Evolutionary conservation across 2,329 filamentous ascomycete species (phyloP), one percentile per base, ranked within the genome.

Genomic region (Apiospora hydei): DNA sequence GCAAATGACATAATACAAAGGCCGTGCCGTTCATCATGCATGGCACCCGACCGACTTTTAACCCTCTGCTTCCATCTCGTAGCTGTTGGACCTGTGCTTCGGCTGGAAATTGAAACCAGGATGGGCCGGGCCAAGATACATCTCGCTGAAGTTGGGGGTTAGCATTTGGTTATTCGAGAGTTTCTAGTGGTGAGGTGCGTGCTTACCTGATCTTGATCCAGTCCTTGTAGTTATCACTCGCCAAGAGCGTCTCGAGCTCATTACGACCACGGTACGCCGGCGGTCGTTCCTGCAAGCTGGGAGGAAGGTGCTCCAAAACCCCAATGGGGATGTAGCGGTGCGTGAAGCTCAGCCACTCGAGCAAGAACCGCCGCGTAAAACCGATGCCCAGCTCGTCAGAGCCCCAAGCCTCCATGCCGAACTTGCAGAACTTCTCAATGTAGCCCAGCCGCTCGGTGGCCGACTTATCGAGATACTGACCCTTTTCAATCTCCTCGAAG

Each of bases 151-250:
- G 14, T 6, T 2, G 68, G 21, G 38, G 11, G 18, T 6, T 41
- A 47, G 43, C 67, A 70, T 30, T 18, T 11, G 8, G 41, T 16
- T 18, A n/a, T 14, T 18, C 7, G 0, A 8, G n/a, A 30, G 34
- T 24, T 46, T 30, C n/a, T 14, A 10, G 18, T 38, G 34, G 51
- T 69, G 51, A 70, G 14, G 7, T 38, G 26, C 90, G 10, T 30
- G 30, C 90, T 82, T 89, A 96, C 95, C 92, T 97, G 78, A 99
- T 97, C 86, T 98, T 98, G 82, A 99, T 95, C 96, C 96, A 99
- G 82, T 99, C 96, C 84, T 92, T 93, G 84, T 97, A 98, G 83
- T 98, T 95, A 75, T 90, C 90, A 83, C 95, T 98, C 18, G 92
- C 92, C 84, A 99, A 88, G 75, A 99, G 84, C n/a, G 94, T 97